A percentile compares a stretch with the other conserved stretches of the same genome.
Conservation (phyloP, 192 early-diverging fungal genomes). For the Rhizoclosmatium globosum region DNA sequence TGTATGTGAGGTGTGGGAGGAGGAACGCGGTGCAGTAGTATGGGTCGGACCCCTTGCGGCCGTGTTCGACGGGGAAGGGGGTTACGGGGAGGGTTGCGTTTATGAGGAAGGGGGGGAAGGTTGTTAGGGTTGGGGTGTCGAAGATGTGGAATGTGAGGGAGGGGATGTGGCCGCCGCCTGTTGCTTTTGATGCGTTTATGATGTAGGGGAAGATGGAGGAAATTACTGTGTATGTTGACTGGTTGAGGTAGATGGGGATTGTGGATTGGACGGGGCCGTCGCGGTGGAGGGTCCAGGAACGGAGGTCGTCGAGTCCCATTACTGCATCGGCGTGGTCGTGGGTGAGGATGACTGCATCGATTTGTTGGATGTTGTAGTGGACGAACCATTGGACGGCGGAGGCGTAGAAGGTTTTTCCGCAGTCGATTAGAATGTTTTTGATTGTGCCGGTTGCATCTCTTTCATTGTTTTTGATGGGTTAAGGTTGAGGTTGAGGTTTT, state of each 20-base stretch:
- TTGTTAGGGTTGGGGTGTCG: slow-evolving; percentile 41
- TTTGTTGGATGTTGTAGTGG: slow-evolving; percentile 58
- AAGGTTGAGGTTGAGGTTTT: neutral
- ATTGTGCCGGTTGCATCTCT: slow-evolving; percentile 63
- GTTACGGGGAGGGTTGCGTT: neutral
- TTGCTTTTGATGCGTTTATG: slow-evolving; percentile 76
- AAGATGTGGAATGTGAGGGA: slow-evolving; percentile 78
- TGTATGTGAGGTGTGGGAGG: slow-evolving; percentile 76
- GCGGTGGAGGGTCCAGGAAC: slow-evolving; percentile 72
- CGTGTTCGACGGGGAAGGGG: slow-evolving; percentile 72
- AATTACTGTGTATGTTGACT: slow-evolving; percentile 71
- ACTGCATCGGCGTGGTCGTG: slow-evolving; percentile 95
- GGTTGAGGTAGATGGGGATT: slow-evolving; percentile 80
- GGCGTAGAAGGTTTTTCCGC: slow-evolving; percentile 91
- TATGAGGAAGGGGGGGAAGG: neutral
- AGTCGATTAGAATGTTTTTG: slow-evolving; percentile 92
- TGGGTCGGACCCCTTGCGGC: slow-evolving; percentile 64
- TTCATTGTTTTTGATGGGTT: neutral
- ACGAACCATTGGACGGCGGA: slow-evolving; percentile 53
- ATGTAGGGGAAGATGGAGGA: slow-evolving; percentile 83
- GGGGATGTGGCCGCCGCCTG: slow-evolving; percentile 86
- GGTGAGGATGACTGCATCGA: slow-evolving; percentile 86
- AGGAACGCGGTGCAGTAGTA: slow-evolving; percentile 84
- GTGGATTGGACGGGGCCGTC: slow-evolving; percentile 53
- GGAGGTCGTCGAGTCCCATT: slow-evolving; percentile 83